Conservation (phyloP, 768 basidiomycete genomes). For the Pleurotus salmoneostramineus region DNA sequence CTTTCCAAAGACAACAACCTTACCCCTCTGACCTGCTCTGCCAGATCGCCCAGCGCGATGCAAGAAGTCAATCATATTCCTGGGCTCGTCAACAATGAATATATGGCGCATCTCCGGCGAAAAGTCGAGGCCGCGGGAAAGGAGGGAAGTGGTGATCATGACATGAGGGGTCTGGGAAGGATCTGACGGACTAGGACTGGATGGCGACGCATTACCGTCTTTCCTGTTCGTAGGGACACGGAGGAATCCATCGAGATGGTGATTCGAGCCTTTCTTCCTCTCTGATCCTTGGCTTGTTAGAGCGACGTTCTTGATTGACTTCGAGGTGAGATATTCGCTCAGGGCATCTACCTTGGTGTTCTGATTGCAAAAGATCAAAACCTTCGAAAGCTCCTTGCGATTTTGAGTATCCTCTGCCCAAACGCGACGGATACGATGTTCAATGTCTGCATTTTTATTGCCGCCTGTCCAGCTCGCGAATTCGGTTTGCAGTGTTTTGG, state of each 20-base stretch:
- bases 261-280: slow-evolving; percentile 66
- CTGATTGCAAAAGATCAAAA: slow-evolving; percentile 84
- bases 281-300: slow-evolving; percentile 61
- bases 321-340: slow-evolving; percentile 50
- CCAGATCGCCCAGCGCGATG: slow-evolving; percentile 87
- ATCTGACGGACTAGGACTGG: slow-evolving; percentile 2
- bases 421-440: slow-evolving; percentile 64
- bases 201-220: background rate
- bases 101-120: slow-evolving; percentile 73
- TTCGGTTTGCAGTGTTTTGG: slow-evolving; percentile 63
- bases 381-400: slow-evolving; percentile 43
- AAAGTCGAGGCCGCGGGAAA: slow-evolving; percentile 90
- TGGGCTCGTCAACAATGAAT: slow-evolving; percentile 83
- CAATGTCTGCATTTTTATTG: slow-evolving; percentile 78
- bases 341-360: slow-evolving; percentile 63
- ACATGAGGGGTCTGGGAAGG: slow-evolving; percentile 43
- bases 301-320: slow-evolving; percentile 58
- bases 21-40: slow-evolving; percentile 65
- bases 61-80: slow-evolving; percentile 88
- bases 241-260: slow-evolving; percentile 75
- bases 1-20: slow-evolving; percentile 77
- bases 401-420: slow-evolving; percentile 63
- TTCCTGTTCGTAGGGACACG: slow-evolving; percentile 15
- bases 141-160: slow-evolving; percentile 85
- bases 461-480: slow-evolving; percentile 77